phyloP scores from a whole-genome alignment of 2,329 filamentous ascomycete species.

The Pseudonectria foliicola region DNA sequence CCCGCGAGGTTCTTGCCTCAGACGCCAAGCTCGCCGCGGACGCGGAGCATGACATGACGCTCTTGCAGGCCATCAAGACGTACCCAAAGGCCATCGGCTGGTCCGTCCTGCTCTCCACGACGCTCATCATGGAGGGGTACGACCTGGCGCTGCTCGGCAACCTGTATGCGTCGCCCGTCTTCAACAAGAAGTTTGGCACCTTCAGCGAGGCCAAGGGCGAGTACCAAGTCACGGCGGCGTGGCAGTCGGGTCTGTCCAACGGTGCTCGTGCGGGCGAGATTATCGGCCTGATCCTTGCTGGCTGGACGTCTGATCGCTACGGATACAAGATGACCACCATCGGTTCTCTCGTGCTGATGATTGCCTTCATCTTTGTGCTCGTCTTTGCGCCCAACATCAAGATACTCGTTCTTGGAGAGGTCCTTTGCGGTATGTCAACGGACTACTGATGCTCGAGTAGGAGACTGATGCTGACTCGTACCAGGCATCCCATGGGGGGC shows the following conservation, averaged over 20 bases:
- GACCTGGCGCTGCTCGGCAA: conserved; percentile 43
- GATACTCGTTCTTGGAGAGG: conserved; percentile 41
- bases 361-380: conserved; percentile 44
- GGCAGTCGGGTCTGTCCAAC: conserved; percentile 51
- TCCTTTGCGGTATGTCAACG: conserved; percentile 30
- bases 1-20: conserved; percentile 20
- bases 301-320: conserved; percentile 42
- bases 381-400: conserved; percentile 45
- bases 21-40: conserved; percentile 35
- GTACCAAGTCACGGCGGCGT: conserved; percentile 44
- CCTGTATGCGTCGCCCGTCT: conserved; percentile 40
- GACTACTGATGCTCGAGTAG: not conserved
- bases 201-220: conserved; percentile 26
- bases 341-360: conserved; percentile 37
- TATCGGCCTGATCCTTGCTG: conserved; percentile 47
- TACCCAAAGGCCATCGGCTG: conserved; percentile 42
- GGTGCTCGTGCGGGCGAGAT: conserved; percentile 48
- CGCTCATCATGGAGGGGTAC: conserved; percentile 45
- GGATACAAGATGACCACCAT: conserved; percentile 46
- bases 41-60: conserved; percentile 34
- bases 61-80: conserved; percentile 32
- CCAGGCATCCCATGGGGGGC: conserved; percentile 45
- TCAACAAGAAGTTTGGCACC: conserved; percentile 39
- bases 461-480: conserved; percentile 5
- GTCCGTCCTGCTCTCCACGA: conserved; percentile 38